Base-by-base conservation (phyloP, 495 filamentous ascomycete genomes). In the Rostrohypoxylon terebratum region DNA sequence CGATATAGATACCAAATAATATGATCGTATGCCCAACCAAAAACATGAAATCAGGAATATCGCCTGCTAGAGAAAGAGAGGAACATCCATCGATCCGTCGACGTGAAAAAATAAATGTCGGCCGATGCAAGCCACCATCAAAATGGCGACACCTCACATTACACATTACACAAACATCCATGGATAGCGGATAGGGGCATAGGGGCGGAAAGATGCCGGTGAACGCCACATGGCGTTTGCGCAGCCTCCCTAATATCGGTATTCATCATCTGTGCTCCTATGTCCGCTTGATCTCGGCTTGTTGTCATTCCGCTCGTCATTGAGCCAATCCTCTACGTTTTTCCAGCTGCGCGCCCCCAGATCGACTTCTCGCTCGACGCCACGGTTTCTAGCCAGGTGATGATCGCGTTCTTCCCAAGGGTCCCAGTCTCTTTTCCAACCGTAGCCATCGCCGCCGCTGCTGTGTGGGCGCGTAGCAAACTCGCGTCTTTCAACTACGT, bases 291-390 rank as follows among this genome's bases (percentile, higher is more conserved):
- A 68, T 42, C 58, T 47, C 18, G 68, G 59, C 62, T 66, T 75
- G 20, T 8, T 60, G 51, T 73, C 69, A n/a, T 71, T 65, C 48
- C 66, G 63, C 0, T 72, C 74, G 20, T 75, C 69, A 38, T 71
- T 45, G 13, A 78, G n/a, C 76, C 76, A 78, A 55, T 78, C 76
- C 58, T 78, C 76, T 16, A 78, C 76, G 40, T 71, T 75, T 61
- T 40, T 75, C 76, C 76, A 78, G 23, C 76, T 78, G 3, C 71
- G 66, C n/a, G 72, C 69, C 4, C 73, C 71, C 0, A 64, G 68
- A 38, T 76, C 76, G 25, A 72, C 72, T 69, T 78, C 71, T n/a
- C 76, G 65, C 58, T 74, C 71, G 45, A 77, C 4, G 11, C 66
- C 72, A 20, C 59, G 68, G 38, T 60, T 72, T 34, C 68, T 57